A percentile compares a stretch with the other conserved stretches of the same genome.
phyloP scores from a whole-genome alignment of 805 yeast species.

The Komagataella pastoris region DNA sequence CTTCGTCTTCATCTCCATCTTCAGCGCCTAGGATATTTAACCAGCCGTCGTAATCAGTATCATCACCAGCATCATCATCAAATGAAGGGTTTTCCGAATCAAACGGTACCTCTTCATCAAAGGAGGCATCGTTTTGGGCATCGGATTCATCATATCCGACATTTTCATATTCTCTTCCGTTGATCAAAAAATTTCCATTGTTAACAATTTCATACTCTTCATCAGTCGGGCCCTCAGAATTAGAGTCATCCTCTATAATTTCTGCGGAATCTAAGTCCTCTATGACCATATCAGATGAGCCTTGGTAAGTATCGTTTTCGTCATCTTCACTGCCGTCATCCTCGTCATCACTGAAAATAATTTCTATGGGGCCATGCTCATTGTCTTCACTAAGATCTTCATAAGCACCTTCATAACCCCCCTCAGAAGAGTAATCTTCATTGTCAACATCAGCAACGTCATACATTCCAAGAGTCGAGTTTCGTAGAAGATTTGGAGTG shows the following conservation, averaged over 20 bases:
- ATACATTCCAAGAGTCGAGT: constrained; percentile 90
- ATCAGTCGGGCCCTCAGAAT: not conserved
- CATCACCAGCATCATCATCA: not conserved
- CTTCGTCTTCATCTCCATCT: constrained; percentile 14
- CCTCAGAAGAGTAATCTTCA: constrained; percentile 25
- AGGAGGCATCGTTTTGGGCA: not conserved
- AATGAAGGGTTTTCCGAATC: not conserved
- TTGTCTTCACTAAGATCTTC: constrained; percentile 17
- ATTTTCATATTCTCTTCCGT: constrained; percentile 2
- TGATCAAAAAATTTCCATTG: not conserved
- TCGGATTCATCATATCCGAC: not conserved
- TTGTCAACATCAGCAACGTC: constrained; percentile 66
- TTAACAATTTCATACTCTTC: not conserved
- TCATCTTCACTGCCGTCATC: constrained; percentile 8
- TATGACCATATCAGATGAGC: constrained; percentile 1
- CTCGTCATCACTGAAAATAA: constrained; percentile 11
- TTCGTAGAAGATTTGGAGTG: constrained; percentile 70
- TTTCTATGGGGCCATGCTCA: constrained; percentile 18
- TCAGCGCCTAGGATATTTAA: constrained; percentile 3
- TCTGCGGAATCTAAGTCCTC: not conserved
- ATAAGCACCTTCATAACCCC: constrained; percentile 14
- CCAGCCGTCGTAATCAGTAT: not conserved
- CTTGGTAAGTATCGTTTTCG: constrained; percentile 3
- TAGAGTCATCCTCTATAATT: not conserved
- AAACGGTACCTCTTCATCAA: not conserved